Evolutionary conservation across 2,329 filamentous ascomycete genomes (phyloP), one percentile per base, ranked within the genome.

Genomic region (Cladosporium sp.): DNA sequence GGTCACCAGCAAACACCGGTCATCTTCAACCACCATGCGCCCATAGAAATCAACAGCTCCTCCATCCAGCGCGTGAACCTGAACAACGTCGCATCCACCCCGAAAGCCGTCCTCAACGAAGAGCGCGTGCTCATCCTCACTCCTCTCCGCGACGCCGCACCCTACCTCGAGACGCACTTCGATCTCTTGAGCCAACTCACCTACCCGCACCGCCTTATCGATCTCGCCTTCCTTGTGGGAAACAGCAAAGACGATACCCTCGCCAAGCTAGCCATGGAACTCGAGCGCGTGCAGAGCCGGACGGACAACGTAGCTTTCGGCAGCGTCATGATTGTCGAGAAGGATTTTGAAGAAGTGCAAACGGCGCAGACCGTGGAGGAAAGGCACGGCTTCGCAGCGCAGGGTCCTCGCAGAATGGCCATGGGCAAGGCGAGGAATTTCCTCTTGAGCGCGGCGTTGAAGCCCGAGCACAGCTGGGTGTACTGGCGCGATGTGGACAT

Each of bases 401-500:
- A 99, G 66, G 93, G 85, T 1, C 91, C 92, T 5, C 83, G 93
- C 56, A 84, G 93, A 58, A 97, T 92, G 73, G 83, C 86, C 30
- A 91, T 99, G 81, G 93, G 87, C 40, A 84, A 80, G 59, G 93
- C 93, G 22, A 83, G 93, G 61, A 99, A 99, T 69, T 99, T 95
- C 69, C 78, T 99, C 17, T 80, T 99, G 2, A 82, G 84, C 27
- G 78, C 89, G 0, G 86, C 93, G 3, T 68, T 99, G 62, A 95
- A 95, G 74, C 84, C 90, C 0, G 90, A 97, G 55, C 93, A 99
- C 68, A 92, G 90, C 7, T 99, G 93, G 93, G 91, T 97, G 7
- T 97, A 96, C 70, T 99, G 93, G 93, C 83, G 93, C 54, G 93
- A 99, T 68, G 91, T 96, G 43, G 93, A 99, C 69, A 96, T 99